Conservation (phyloP, 1,139 yeast genomes). For the Hyphopichia buzzinii region DNA sequence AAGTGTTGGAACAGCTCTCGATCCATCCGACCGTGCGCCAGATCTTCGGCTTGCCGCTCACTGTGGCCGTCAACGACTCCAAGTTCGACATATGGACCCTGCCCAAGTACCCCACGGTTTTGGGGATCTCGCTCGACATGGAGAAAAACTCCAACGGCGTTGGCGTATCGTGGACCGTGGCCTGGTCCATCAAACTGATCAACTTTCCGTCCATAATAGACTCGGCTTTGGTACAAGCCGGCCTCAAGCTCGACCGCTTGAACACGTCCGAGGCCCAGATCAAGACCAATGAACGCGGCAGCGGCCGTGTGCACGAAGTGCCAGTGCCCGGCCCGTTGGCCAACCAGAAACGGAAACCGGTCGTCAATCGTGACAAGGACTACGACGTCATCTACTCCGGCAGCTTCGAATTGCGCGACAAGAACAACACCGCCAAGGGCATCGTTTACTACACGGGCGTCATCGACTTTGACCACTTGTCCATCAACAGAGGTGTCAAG, state of each 20-base stretch:
- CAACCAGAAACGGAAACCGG: neutral
- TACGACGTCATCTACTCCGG: conserved; percentile 27
- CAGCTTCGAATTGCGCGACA: conserved; percentile 18
- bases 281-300: conserved; percentile 23
- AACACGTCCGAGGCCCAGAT: conserved; percentile 19
- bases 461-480: conserved; percentile 33
- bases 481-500: conserved; percentile 32
- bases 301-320: conserved; percentile 27
- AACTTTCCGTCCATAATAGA: conserved; percentile 18
- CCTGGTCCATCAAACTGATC: conserved; percentile 31
- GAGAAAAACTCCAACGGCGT: conserved; percentile 2
- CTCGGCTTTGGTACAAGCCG: conserved; percentile 21
- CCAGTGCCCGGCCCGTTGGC: conserved; percentile 10
- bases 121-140: conserved; percentile 23
- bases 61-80: conserved; percentile 10
- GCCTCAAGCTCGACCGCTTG: conserved; percentile 24
- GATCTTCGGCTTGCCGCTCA: conserved; percentile 31
- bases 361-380: conserved; percentile 15
- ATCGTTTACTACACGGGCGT: conserved; percentile 24
- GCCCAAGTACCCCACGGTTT: conserved; percentile 25
- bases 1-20: conserved; percentile 29
- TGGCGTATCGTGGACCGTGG: conserved; percentile 5
- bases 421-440: conserved; percentile 16
- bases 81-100: conserved; percentile 31
- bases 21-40: conserved; percentile 19